Evolutionary conservation across 768 basidiomycete species (phyloP), one percentile per base, ranked within the genome.

Genomic region (Mycena vitilis): DNA sequence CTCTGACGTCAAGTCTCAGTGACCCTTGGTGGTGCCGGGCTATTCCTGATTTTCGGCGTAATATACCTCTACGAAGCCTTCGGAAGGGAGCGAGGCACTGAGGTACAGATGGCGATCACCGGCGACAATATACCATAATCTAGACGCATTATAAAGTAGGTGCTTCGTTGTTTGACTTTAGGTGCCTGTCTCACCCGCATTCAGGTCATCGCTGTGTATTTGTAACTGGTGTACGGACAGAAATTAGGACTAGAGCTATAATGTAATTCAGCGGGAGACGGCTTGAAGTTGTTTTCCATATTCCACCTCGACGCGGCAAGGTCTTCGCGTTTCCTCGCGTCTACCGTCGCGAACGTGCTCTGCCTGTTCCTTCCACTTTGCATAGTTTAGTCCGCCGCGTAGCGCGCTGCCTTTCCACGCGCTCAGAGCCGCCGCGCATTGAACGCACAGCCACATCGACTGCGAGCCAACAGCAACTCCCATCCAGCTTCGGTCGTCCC

Each of bases 1-100:
- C 64, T 60, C 65, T 54, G 42, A 60, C 34, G 15, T 36, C 5
- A 6, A 23, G 2, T 51, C 36, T 13, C 11, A 92, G 91, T 93
- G 58, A 92, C 92, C 1, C 80, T 91, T 20, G 87, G 88, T 57
- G 91, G 91, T 37, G 88, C 90, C 16, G 76, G 76, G 3, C 87
- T 93, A 18, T 93, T 94, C 82, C 78, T 92, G 47, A 75, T 92
- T 47, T 94, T 94, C 72, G 87, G 90, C 2, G 72, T 89, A 49
- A 80, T 91, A 61, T 91, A 91, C 77, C 78, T 88, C 47, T 83
- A 82, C 73, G 88, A 89, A 66, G 82, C 87, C 18, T 81, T 81
- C 55, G 71, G 71, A 20, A 44, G 64, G 52, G 67, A 72, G 37
- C 66, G 69, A 8, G 56, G 71, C 9, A 60, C 69, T 18, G 73